Evolutionary conservation across 352 stramenopile genomes (phyloP).

Genomic region (Pythium dissotocum): DNA sequence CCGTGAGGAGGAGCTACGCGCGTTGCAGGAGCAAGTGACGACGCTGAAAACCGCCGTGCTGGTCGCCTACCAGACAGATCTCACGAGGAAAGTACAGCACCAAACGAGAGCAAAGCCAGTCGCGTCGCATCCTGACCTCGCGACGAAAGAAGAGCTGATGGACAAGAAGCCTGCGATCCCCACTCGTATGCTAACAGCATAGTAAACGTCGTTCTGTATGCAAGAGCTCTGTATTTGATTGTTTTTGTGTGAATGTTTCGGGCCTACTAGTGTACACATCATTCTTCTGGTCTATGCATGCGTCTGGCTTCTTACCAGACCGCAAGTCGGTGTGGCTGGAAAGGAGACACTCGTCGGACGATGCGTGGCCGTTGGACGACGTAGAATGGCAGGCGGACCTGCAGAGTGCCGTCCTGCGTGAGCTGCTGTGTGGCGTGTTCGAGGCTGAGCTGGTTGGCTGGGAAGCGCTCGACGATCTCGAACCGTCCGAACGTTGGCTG

Average conservation of each 20-base stretch:
- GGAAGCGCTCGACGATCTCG: constrained; percentile 59
- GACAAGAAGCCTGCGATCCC: constrained; percentile 4
- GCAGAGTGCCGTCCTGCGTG: constrained; percentile 43
- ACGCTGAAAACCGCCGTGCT: constrained; percentile 23
- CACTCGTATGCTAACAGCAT: background rate
- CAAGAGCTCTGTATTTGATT: background rate
- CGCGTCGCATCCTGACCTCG: constrained; percentile 3
- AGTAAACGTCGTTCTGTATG: background rate
- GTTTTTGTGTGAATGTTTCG: background rate
- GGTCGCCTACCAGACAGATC: constrained; percentile 9
- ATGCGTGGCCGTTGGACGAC: constrained; percentile 31
- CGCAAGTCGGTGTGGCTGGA: constrained; percentile 23
- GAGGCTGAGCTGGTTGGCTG: constrained; percentile 43
- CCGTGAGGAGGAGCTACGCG: constrained; percentile 12
- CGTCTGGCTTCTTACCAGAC: constrained; percentile 20
- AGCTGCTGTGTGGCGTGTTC: constrained; percentile 58
- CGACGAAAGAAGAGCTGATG: constrained; percentile 1
- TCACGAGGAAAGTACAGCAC: constrained; percentile 12
- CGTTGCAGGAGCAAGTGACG: constrained; percentile 18
- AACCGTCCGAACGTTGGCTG: constrained; percentile 66
- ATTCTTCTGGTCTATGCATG: background rate
- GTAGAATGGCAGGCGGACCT: constrained; percentile 63
- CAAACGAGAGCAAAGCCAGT: background rate
- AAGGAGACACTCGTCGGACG: constrained; percentile 37
- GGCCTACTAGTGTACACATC: constrained; percentile 5